phyloP scores from a whole-genome alignment of 2,329 filamentous ascomycete genomes.

The Calonectria montana region DNA sequence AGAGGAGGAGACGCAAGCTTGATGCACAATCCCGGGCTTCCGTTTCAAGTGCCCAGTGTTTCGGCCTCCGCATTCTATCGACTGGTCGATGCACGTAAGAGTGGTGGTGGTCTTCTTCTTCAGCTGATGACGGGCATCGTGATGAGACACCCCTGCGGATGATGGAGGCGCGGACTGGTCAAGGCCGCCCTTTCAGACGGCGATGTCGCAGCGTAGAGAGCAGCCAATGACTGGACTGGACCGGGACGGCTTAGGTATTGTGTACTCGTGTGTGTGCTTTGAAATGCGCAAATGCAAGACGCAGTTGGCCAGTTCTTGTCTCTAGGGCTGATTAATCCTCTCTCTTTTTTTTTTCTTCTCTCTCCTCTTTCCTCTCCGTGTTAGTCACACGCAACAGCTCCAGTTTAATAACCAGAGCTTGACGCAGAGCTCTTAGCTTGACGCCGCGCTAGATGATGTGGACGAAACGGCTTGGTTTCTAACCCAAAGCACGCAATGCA shows the following conservation, averaged over 20 bases:
- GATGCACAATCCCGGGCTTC: neutral
- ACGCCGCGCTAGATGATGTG: neutral
- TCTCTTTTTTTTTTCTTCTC: neutral
- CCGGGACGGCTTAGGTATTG: neutral
- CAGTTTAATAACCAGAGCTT: slow-evolving; percentile 6
- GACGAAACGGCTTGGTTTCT: neutral
- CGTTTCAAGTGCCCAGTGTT: neutral
- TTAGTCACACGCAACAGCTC: slow-evolving; percentile 1
- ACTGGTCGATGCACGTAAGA: neutral
- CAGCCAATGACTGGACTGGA: neutral
- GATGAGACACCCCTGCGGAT: neutral
- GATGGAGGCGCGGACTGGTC: neutral
- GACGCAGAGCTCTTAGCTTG: neutral
- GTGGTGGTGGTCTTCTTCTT: neutral
- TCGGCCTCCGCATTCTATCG: neutral
- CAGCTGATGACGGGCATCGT: neutral
- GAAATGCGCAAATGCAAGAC: neutral
- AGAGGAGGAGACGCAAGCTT: neutral
- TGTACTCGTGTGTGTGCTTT: neutral
- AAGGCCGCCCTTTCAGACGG: neutral
- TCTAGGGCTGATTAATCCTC: slow-evolving; percentile 14
- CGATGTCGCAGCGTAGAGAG: neutral
- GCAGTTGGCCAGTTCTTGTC: neutral
- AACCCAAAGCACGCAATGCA: slow-evolving; percentile 1
- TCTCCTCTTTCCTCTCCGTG: neutral